Evolutionary conservation across 2,329 filamentous ascomycete species (phyloP), one percentile per base, ranked within the genome.

Genomic region (Dactylellina parvicollis): DNA sequence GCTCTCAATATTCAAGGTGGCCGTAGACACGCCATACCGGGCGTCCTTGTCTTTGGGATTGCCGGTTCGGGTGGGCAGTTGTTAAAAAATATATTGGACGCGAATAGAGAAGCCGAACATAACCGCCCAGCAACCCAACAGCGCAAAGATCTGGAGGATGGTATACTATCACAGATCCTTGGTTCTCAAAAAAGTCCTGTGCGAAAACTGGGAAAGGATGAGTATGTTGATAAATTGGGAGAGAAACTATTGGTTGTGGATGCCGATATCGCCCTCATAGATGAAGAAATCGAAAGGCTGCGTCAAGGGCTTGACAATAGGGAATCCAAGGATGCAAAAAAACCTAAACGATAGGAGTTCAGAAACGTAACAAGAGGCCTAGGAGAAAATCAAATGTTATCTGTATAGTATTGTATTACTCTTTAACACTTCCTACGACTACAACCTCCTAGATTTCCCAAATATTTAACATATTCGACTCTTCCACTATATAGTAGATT

Each of bases 281-380:
- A 67, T 10, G 70, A 74, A 36, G 70, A 74, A 57, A 74, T 74
- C 18, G 60, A 60, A 26, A 56, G 32, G 7, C 46, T 73, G 28
- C 42, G 18, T 2, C 55, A 54, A 16, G 65, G 36, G 24, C 50
- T 64, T n/a, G 54, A 67, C 18, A 28, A 40, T 1, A 40, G 46
- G 16, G 34, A 46, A 26, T n/a, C 59, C 26, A 10, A 24, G n/a
- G 28, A 46, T 7, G 14, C n/a, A 10, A 52, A 9, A 30, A 52
- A 36, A 22, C n/a, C 14, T 49, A 18, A 38, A 61, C 2, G 22
- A 24, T 36, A 50, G 32, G 38, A 8, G 22, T 30, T 50, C 14
- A 26, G 24, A 50, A 14, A 30, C 20, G 9, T 3, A n/a, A 7
- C 26, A 16, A 60, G n/a, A n/a, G n/a, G n/a, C n/a, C n/a, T n/a